phyloP scores from a whole-genome alignment of 2,329 filamentous ascomycete genomes.

The Colletotrichum sp. region DNA sequence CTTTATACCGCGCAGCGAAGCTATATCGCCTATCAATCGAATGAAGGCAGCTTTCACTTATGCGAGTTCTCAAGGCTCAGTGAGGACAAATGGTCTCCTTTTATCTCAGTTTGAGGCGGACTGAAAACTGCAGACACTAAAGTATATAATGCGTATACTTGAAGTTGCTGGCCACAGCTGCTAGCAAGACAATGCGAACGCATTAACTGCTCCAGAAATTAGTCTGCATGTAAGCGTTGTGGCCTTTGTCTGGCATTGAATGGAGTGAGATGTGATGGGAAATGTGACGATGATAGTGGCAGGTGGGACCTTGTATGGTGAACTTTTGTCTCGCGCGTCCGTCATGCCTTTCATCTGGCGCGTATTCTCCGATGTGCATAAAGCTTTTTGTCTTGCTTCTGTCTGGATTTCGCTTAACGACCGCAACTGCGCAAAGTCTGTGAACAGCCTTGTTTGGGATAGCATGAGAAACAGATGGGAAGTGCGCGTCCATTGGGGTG shows the following conservation, averaged over 20 bases:
- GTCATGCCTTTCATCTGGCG: neutral
- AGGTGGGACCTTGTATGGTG: neutral
- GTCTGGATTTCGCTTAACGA: neutral
- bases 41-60: too few relatives aligned
- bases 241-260: neutral
- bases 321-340: neutral
- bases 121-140: neutral
- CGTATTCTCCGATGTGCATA: neutral
- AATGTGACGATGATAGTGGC: neutral
- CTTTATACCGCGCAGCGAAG: neutral
- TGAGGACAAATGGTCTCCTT: neutral
- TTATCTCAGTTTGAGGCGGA: neutral
- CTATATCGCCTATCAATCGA: neutral
- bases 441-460: rapidly evolving
- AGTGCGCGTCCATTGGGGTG: neutral
- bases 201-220: neutral
- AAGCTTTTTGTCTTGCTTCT: neutral
- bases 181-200: neutral
- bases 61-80: rapidly evolving
- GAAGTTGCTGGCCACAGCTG: neutral
- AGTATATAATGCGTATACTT: neutral
- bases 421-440: rapidly evolving
- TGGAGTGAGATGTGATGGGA: neutral
- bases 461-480: neutral
- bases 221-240: neutral